phyloP scores from a whole-genome alignment of 805 yeast genomes.

The Lachancea sp. region DNA sequence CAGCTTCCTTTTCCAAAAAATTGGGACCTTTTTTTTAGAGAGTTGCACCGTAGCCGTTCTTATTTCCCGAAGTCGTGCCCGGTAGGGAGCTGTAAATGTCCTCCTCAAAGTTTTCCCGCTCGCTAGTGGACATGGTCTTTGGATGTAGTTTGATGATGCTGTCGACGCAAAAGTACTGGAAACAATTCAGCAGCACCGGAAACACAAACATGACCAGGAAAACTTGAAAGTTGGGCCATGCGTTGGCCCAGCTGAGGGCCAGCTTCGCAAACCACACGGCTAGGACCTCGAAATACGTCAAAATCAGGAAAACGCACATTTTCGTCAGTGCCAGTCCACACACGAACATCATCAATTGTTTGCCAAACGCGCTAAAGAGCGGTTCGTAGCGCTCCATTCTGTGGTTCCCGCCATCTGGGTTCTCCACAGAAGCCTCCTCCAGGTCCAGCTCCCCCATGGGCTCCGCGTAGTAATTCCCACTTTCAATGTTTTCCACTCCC shows the following conservation, averaged over 20 bases:
- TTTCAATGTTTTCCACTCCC: slow-evolving; percentile 38
- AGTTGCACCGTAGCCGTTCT: slow-evolving; percentile 1
- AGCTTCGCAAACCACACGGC: slow-evolving; percentile 73
- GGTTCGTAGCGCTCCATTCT: slow-evolving; percentile 30
- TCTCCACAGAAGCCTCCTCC: background rate
- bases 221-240: slow-evolving; percentile 75
- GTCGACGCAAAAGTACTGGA: slow-evolving; percentile 68
- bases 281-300: slow-evolving; percentile 56
- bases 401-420: slow-evolving; percentile 26
- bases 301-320: slow-evolving; percentile 46
- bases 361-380: slow-evolving; percentile 53
- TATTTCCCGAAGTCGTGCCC: background rate
- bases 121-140: slow-evolving; percentile 10
- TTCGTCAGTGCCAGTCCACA: slow-evolving; percentile 61
- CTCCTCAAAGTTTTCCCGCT: slow-evolving; percentile 28
- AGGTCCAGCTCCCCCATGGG: background rate
- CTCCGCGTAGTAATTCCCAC: slow-evolving; percentile 37
- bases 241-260: slow-evolving; percentile 75
- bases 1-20: background rate
- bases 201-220: slow-evolving; percentile 80
- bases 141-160: slow-evolving; percentile 59
- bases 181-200: slow-evolving; percentile 65
- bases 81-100: slow-evolving; percentile 11
- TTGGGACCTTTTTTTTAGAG: background rate
- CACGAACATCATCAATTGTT: slow-evolving; percentile 67